phyloP scores from a whole-genome alignment of 2,329 filamentous ascomycete species.

The Incumbomyces delicatus region DNA sequence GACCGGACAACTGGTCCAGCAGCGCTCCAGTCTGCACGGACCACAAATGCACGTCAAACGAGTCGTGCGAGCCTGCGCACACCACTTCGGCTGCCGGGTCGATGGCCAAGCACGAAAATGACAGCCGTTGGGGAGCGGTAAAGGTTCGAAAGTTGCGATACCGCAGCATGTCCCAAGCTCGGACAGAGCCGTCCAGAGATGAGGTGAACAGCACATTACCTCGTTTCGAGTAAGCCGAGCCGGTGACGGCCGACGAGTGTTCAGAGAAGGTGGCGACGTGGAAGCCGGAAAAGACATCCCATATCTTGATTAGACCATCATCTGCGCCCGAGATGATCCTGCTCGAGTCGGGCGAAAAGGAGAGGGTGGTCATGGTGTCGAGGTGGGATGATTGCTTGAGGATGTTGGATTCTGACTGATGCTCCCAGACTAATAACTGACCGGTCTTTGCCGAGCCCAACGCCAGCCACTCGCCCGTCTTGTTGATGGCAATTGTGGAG shows the following conservation, averaged over 20 bases:
- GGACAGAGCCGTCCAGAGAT: slow-evolving; percentile 83
- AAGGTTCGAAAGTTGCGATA: slow-evolving; percentile 98
- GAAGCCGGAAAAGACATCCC: slow-evolving; percentile 94
- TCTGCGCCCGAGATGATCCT: slow-evolving; percentile 88
- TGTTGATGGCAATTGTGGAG: slow-evolving; percentile 88
- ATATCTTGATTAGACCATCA: slow-evolving; percentile 97
- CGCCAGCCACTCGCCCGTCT: slow-evolving; percentile 90
- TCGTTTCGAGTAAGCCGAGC: slow-evolving; percentile 88
- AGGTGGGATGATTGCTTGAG: slow-evolving; percentile 97
- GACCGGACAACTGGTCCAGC: slow-evolving; percentile 78
- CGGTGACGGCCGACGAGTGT: slow-evolving; percentile 83
- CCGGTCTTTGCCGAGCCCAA: slow-evolving; percentile 93
- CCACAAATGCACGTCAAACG: slow-evolving; percentile 97
- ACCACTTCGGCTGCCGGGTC: slow-evolving; percentile 95
- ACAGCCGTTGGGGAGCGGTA: slow-evolving; percentile 80
- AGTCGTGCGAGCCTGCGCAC: slow-evolving; percentile 87
- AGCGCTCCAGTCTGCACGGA: slow-evolving; percentile 95
- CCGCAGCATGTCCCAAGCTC: slow-evolving; percentile 91
- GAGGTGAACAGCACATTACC: slow-evolving; percentile 94
- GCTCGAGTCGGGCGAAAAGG: slow-evolving; percentile 89
- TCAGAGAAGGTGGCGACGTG: slow-evolving; percentile 98
- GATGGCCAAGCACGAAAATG: slow-evolving; percentile 90
- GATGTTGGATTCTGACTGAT: slow-evolving; percentile 98
- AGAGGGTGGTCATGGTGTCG: slow-evolving; percentile 85
- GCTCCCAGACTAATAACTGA: slow-evolving; percentile 97